Evolutionary conservation across 768 basidiomycete genomes (phyloP), one percentile per base, ranked within the genome.

Genomic region (Pleurotus pulmonarius): DNA sequence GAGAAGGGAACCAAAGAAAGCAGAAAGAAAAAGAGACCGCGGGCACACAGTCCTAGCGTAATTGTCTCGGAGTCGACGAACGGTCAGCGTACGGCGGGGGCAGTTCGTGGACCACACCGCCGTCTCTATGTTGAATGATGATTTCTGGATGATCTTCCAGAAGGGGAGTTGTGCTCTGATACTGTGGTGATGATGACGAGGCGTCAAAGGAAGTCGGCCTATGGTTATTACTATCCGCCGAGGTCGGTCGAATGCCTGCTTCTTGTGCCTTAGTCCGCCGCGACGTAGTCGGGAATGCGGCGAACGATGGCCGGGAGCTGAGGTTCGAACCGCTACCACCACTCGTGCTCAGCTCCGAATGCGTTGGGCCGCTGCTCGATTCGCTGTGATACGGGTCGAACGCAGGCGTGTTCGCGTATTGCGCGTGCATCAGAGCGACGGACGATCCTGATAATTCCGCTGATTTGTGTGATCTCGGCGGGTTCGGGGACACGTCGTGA

Each of bases 111-210:
- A 75, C 71, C 15, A 69, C 56, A 40, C 64, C 66, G 12, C 70
- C 74, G 54, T 77, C 75, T 29, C 66, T 62, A 61, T 77, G 75
- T 57, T 75, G 75, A 20, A 75, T 69, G 43, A 76, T 66, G 59
- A 75, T 67, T 44, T 73, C 73, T 5, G 65, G 65, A 13, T 59
- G 60, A 20, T 41, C 48, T n/a, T 45, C 56, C 3, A 43, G 15
- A 16, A 53, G 18, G 2, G 39, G 51, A 3, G 41, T 51, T 53
- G 43, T 48, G 26, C 22, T 53, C 46, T 20, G 52, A 41, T 46
- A 55, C 22, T 47, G 41, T 29, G 41, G 24, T 44, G 52, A 45
- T 34, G 40, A 49, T 13, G 37, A 18, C 24, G 51, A 41, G 13
- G 34, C 51, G 41, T 53, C 51, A 12, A 18, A 24, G 2, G 51